Evolutionary conservation across 352 stramenopile species (phyloP).

Genomic region (Globisporangium mamillatum): DNA sequence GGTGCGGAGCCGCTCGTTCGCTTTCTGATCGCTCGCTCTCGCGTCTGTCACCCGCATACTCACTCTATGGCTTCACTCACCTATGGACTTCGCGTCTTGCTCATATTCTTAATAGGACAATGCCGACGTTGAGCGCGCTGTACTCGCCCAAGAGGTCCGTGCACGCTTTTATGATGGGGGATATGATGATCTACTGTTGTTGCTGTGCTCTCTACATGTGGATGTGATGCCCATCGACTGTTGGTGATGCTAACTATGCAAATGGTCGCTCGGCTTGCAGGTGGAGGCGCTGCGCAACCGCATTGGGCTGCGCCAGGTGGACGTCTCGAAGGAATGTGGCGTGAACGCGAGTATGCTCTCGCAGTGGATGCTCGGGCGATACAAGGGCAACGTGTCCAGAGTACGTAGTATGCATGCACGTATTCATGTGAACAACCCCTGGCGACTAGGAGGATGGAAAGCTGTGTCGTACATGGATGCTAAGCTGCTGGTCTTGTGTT

Average conservation of each 20-base stretch:
- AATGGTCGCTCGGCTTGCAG: constrained; percentile 21
- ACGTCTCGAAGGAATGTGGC: constrained; percentile 83
- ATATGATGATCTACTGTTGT: neutral
- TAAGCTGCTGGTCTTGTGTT: neutral
- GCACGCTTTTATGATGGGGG: too few relatives aligned
- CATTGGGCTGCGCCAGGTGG: constrained; percentile 70
- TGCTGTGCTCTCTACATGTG: neutral
- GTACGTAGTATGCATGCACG: constrained; percentile 28
- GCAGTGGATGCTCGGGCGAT: constrained; percentile 83
- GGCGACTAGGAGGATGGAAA: neutral
- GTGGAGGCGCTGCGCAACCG: constrained; percentile 74
- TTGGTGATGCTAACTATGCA: neutral
- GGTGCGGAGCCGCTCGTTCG: constrained; percentile 20
- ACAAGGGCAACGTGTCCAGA: constrained; percentile 80
- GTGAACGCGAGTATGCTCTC: constrained; percentile 86
- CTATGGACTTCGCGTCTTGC: neutral
- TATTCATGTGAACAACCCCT: neutral
- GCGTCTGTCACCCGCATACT: neutral
- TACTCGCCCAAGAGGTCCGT: constrained; percentile 70
- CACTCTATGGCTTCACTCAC: neutral
- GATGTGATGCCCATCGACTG: neutral
- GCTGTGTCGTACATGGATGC: neutral
- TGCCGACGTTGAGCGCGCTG: constrained; percentile 78
- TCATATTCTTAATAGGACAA: constrained; percentile 56
- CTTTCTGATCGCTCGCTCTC: neutral